Base-by-base conservation (phyloP, 148 eudicot species). In the Camellia lanceoleosa region DNA sequence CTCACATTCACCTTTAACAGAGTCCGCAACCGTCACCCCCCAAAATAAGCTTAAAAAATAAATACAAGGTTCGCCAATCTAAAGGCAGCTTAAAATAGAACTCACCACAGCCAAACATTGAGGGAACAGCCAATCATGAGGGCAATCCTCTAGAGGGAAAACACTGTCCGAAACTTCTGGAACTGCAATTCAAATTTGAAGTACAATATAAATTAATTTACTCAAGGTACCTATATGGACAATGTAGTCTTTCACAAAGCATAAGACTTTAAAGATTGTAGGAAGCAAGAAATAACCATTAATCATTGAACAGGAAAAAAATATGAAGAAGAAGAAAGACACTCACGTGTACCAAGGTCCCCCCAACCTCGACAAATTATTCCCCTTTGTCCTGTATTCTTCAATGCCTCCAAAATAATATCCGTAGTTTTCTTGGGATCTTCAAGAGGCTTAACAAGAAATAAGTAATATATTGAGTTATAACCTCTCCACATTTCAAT, bases 351-450 rank as follows among this genome's bases (percentile, higher is more conserved):
- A 80, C 98, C 99, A 81, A 96, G 99, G 84, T 92, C 95, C 79
- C 98, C 97, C 99, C 99, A 96, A 71, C 99, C 99, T 78, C 92
- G 90, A 79, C 86, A 94, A 71, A 96, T 87, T 84, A 96, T 93
- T 82, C 95, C 99, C 80, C 99, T 93, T 61, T 96, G 99, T 73
- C 93, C 98, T 43, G 99, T 92, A 64, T 51, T 80, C 81, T 82
- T 85, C 74, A 96, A 79, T 61, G 99, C 98, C 90, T 93, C 97
- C 82, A 92, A 87, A 86, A 96, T 91, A 60, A 89, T 89, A 75
- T 84, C 84, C 16, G 99, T 92, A 80, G 92, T 90, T 82, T 80
- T 88, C 72, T 75, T 92, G 67, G 99, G 89, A 82, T 94, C 95
- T 72, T 88, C 92, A 75, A 96, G 99, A 79, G 95, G 94, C 99